Evolutionary conservation across 2,329 filamentous ascomycete genomes (phyloP).

Genomic region (Aureobasidium namibiae): DNA sequence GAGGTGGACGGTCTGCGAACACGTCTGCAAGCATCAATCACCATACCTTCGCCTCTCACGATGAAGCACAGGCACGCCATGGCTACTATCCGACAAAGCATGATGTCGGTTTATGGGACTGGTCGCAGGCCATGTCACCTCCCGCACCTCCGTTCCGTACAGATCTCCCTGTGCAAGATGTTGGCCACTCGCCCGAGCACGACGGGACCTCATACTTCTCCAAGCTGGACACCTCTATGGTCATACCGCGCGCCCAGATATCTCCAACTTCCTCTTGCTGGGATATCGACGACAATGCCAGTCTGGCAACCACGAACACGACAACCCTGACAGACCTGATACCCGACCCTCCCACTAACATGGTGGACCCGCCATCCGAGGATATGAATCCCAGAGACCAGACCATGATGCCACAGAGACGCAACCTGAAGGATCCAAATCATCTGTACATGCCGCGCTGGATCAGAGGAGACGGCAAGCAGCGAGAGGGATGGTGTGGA

Average conservation of each 20-base stretch:
- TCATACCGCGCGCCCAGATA: not conserved
- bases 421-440: not conserved
- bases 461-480: slow-evolving; percentile 7
- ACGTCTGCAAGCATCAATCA: not conserved
- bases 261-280: not conserved
- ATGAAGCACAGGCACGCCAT: not conserved
- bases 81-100: not conserved
- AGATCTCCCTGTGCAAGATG: not conserved
- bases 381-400: not conserved
- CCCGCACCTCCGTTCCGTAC: not conserved
- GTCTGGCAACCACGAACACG: not conserved
- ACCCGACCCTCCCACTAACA: not conserved
- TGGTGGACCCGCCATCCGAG: not conserved
- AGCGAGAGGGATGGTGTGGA: slow-evolving; percentile 11
- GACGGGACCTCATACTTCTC: not conserved
- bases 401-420: slow-evolving; percentile 3
- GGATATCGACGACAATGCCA: not conserved
- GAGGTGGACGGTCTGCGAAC: not conserved
- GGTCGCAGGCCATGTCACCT: not conserved
- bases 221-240: not conserved
- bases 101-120: not conserved
- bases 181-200: not conserved
- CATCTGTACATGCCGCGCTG: slow-evolving; percentile 7
- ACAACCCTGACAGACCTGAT: not conserved
- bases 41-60: not conserved